These are phyloP conservation scores for Striga asiatica DNA, from an alignment of 257 asterid genomes.

Conservation along the genomic window DNA sequence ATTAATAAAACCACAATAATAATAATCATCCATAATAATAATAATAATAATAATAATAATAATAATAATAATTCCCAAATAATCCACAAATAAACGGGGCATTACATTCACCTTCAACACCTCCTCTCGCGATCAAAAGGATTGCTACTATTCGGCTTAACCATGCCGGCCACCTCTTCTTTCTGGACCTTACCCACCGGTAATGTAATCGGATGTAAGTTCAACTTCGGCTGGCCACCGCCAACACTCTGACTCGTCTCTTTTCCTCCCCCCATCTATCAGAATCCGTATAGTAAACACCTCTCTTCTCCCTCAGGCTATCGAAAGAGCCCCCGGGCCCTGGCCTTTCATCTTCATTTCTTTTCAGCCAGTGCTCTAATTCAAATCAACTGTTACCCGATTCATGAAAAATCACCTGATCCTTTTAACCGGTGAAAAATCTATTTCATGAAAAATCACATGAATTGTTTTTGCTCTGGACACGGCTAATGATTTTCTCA, in stretches of 20 bases:
- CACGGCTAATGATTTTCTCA: too few species aligned
- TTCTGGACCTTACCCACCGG: constrained; percentile 38
- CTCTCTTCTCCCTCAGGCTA: constrained; percentile 67
- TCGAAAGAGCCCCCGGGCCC: constrained; percentile 60
- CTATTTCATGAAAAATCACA: too few species aligned
- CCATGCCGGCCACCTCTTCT: constrained; percentile 5
- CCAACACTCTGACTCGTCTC: constrained; percentile 47
- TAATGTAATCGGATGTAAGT: constrained; percentile 45
- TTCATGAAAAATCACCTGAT: too few species aligned
- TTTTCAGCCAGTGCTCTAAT: constrained; percentile 61
- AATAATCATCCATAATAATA: too few species aligned
- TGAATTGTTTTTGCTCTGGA: too few species aligned
- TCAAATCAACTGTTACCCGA: constrained; percentile 52
- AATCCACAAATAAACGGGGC: too few species aligned
- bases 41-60: too few species aligned
- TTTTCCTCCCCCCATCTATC: constrained; percentile 62
- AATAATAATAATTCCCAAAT: too few species aligned
- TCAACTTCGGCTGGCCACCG: constrained; percentile 58
- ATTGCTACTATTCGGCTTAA: constrained; percentile 54
- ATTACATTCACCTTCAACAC: constrained; percentile 91
- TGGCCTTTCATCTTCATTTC: constrained; percentile 59
- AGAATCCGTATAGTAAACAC: constrained; percentile 41
- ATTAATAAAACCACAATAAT: too few species aligned
- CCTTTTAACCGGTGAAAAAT: too few species aligned
- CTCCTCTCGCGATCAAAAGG: constrained; percentile 97